phyloP scores from a whole-genome alignment of 768 basidiomycete genomes.

The Auricularia sp. region DNA sequence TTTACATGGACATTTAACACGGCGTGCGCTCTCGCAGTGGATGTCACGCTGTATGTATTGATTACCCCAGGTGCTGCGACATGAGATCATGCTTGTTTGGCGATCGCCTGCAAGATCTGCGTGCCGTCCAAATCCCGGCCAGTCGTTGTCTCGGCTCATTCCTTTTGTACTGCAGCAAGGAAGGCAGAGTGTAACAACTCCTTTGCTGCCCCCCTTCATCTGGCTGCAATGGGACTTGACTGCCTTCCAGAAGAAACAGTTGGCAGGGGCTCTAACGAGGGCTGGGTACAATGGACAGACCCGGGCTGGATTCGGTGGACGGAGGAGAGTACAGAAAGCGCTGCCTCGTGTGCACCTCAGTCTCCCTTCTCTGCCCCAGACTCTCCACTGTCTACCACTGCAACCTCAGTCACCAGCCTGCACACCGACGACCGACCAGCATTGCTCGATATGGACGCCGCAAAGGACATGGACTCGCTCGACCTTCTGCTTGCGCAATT shows the following conservation, averaged over 20 bases:
- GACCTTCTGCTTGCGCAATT: neutral
- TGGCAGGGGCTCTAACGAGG: neutral
- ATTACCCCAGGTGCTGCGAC: too few species aligned
- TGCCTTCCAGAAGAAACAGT: neutral
- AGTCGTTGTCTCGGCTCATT: too few species aligned
- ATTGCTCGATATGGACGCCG: neutral
- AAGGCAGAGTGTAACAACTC: too few species aligned
- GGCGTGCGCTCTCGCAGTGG: too few species aligned
- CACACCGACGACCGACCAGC: neutral
- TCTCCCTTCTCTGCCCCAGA: neutral
- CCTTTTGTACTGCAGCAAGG: too few species aligned
- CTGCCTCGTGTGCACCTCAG: neutral
- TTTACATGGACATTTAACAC: too few species aligned
- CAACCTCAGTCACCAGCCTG: neutral
- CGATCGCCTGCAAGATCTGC: too few species aligned
- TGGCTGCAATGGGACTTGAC: too few species aligned
- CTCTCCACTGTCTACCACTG: neutral
- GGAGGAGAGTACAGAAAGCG: neutral
- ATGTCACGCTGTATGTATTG: too few species aligned
- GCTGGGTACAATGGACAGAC: neutral
- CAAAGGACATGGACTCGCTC: neutral
- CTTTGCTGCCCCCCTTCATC: too few species aligned
- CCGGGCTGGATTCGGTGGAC: neutral
- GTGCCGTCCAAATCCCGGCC: too few species aligned
- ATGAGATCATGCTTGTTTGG: too few species aligned